These are phyloP conservation scores for Diaporthe ampelina DNA, from an alignment of 2,329 filamentous ascomycete species.

Conservation along the genomic window DNA sequence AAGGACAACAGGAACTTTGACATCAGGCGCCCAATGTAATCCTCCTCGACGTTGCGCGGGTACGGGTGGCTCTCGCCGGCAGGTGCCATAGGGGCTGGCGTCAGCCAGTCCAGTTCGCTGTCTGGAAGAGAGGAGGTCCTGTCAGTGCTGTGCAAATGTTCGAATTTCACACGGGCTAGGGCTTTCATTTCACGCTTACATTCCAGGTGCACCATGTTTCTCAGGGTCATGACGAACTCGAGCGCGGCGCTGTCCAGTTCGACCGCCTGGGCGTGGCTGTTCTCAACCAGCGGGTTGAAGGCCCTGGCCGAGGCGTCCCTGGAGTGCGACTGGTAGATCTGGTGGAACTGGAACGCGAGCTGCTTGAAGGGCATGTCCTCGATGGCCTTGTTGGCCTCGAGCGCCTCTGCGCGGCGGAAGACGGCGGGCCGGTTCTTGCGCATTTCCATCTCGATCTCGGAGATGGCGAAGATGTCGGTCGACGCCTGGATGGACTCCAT, in stretches of 20 bases:
- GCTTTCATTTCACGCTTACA: conserved; percentile 55
- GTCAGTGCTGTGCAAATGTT: conserved; percentile 4
- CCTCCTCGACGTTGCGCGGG: conserved; percentile 61
- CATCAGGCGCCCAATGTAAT: conserved; percentile 67
- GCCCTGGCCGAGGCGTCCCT: conserved; percentile 62
- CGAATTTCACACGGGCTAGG: not conserved
- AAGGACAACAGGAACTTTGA: conserved; percentile 70
- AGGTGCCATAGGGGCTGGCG: conserved; percentile 58
- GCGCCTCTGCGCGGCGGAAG: conserved; percentile 59
- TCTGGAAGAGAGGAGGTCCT: conserved; percentile 44
- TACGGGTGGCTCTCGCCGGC: conserved; percentile 60
- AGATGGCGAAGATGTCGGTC: conserved; percentile 65
- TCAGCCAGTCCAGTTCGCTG: conserved; percentile 60
- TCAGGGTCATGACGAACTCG: conserved; percentile 62
- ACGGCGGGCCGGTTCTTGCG: conserved; percentile 54
- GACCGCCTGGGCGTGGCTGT: conserved; percentile 54
- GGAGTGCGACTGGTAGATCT: conserved; percentile 70
- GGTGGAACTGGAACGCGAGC: conserved; percentile 72
- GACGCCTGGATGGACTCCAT: conserved; percentile 70
- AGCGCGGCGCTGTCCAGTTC: conserved; percentile 62
- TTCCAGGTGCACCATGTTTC: conserved; percentile 57
- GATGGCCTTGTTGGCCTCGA: conserved; percentile 63
- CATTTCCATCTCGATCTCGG: conserved; percentile 64
- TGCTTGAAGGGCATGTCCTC: conserved; percentile 73
- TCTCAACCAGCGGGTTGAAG: conserved; percentile 69